Conservation (phyloP, 371 early-diverging fungal species). For the Nematocida sp. region DNA sequence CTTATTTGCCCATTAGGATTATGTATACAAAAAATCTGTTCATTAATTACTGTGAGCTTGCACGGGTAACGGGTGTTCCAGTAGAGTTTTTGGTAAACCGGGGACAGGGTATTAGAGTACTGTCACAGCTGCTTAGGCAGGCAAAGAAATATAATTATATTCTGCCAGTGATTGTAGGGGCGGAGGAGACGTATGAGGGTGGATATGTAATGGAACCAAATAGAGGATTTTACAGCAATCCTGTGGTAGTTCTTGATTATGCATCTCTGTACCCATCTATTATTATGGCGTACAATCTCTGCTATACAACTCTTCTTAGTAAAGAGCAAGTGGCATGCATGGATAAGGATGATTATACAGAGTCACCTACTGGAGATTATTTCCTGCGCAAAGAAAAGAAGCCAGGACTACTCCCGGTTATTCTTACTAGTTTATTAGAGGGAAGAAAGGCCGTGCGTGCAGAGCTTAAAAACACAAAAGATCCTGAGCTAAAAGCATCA, state of each 20-base stretch:
- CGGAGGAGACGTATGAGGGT: conserved; percentile 91
- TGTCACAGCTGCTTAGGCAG: conserved; percentile 88
- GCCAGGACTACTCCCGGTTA: conserved; percentile 87
- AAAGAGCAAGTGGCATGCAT: conserved; percentile 76
- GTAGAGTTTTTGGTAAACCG: conserved; percentile 88
- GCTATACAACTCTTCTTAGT: conserved; percentile 89
- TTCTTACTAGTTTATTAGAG: conserved; percentile 82
- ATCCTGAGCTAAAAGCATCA: conserved; percentile 83
- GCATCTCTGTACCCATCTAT: conserved; percentile 97
- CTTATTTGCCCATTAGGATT: conserved; percentile 86
- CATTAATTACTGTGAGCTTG: conserved; percentile 96
- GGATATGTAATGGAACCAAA: conserved; percentile 96
- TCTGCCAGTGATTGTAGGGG: conserved; percentile 81
- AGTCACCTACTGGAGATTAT: conserved; percentile 73
- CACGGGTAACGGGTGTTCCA: conserved; percentile 88
- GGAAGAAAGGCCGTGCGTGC: conserved; percentile 90
- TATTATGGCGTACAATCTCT: conserved; percentile 98
- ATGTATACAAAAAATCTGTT: conserved; percentile 92
- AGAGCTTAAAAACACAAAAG: conserved; percentile 78
- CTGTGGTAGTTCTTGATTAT: conserved; percentile 97
- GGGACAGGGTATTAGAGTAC: conserved; percentile 94
- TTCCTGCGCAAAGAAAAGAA: conserved; percentile 77
- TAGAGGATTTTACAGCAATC: conserved; percentile 87
- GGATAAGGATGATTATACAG: conserved; percentile 30
- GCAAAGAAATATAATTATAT: conserved; percentile 79